A percentile compares a stretch with the other conserved stretches of the same genome.
phyloP scores from a whole-genome alignment of 371 early-diverging fungal genomes.

The Massospora cicadina region DNA sequence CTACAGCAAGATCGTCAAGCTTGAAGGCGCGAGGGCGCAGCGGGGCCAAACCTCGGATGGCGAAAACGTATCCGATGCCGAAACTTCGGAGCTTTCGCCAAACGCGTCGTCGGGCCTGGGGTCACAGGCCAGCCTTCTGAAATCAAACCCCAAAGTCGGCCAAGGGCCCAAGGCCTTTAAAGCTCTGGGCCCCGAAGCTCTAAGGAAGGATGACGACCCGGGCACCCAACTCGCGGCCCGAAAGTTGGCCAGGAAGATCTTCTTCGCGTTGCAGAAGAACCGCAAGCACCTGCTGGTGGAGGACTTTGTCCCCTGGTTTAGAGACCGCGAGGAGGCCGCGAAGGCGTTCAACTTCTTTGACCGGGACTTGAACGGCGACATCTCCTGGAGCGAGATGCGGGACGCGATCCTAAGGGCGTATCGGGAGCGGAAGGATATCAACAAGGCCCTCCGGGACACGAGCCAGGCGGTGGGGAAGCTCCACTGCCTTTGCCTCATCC shows the following conservation, averaged over 20 bases:
- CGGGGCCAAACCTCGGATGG: neutral
- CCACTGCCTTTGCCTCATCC: slow-evolving; percentile 31
- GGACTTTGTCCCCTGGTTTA: slow-evolving; percentile 35
- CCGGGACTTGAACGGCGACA: slow-evolving; percentile 45
- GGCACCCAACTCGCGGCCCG: slow-evolving; percentile 12
- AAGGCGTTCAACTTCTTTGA: slow-evolving; percentile 50
- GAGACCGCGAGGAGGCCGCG: slow-evolving; percentile 27
- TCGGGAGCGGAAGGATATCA: slow-evolving; percentile 40
- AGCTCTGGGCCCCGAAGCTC: neutral
- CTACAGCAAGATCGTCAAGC: neutral
- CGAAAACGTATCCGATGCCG: neutral
- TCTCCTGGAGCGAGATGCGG: slow-evolving; percentile 38
- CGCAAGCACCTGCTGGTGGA: slow-evolving; percentile 18
- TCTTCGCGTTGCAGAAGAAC: slow-evolving; percentile 4
- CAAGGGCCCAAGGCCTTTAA: neutral
- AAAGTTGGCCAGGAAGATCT: slow-evolving; percentile 9
- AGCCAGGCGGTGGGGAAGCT: slow-evolving; percentile 50
- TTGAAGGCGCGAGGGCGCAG: neutral
- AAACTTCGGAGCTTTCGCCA: neutral
- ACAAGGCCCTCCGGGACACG: slow-evolving; percentile 33
- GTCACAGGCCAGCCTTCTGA: neutral
- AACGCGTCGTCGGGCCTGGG: neutral
- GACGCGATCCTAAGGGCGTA: slow-evolving; percentile 37
- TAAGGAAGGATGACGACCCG: slow-evolving; percentile 9
- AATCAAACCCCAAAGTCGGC: neutral